Base-by-base conservation (phyloP, 352 stramenopile species). In the Globisporangium camurandrum region DNA sequence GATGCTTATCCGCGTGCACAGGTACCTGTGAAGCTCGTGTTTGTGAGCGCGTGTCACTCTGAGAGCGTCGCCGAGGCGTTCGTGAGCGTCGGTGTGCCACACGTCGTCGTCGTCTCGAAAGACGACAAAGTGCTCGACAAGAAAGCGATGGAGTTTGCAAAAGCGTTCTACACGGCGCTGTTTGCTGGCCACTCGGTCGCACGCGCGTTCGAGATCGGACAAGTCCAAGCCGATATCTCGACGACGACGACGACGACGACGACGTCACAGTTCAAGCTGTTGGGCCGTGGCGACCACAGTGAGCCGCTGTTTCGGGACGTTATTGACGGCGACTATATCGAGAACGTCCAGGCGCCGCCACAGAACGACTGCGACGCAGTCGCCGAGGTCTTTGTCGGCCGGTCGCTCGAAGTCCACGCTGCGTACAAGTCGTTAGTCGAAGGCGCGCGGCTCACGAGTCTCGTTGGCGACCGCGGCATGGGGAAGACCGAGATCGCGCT, bases 21-120 rank as follows among this genome's bases (percentile, higher is more conserved):
- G 27, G 65, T 71, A 12, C 72, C 75, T 0, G 71, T 90, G 52
- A 62, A 88, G 49, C 67, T 97, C 41, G 87, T 95, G 28, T 93
- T 97, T 44, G 75, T 96, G 37, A 95, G 78, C 59, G 84, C 88
- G 19, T 96, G 88, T 50, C 79, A 94, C 61, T 96, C 84, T 20
- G 82, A 96, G 49, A 83, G 70, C 51, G 84, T 88, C 9, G 88
- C 84, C 4, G 67, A 93, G 39, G 86, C 88, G 0, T 96, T 97
- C 48, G 88, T 95, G 46, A 70, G 72, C 37, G 88, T 85, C 1
- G 88, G 88, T 7, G 85, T 97, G 28, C 83, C 84, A 2, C 88
- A 97, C 42, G 88, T 97, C 2, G 79, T 97, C 12, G 87, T 93
- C 31, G 86, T 97, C 1, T 86, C 81, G 12, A 85, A 81, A 38